phyloP scores from a whole-genome alignment of 441 rosid species.

The Adansonia grandidieri region DNA sequence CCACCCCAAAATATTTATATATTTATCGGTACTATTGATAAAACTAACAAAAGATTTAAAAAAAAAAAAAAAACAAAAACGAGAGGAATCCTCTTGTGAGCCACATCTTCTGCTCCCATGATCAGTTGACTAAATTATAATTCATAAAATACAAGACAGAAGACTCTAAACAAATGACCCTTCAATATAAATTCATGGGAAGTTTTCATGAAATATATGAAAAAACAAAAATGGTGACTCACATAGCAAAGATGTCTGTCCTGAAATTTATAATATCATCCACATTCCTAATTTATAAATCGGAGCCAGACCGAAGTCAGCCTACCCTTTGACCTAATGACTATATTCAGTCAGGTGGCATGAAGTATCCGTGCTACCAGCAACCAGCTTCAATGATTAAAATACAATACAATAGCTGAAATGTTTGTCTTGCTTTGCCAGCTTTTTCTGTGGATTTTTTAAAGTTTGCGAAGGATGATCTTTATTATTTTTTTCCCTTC shows the following conservation, averaged over 20 bases:
- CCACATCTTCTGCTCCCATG: constrained; percentile 19
- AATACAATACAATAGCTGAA: background rate
- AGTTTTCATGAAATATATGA: constrained; percentile 15
- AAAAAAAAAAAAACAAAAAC: background rate
- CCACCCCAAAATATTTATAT: constrained; percentile 19
- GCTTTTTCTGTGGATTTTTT: background rate
- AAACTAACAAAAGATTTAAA: background rate
- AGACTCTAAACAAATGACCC: background rate
- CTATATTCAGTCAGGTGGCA: background rate
- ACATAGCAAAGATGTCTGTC: constrained; percentile 22
- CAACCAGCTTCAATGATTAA: constrained; percentile 2
- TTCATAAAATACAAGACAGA: background rate
- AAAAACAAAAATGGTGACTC: constrained; percentile 18
- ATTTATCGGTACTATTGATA: background rate
- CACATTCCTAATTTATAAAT: background rate
- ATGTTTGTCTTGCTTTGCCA: background rate
- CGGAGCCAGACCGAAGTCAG: constrained; percentile 21
- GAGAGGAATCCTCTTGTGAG: constrained; percentile 35
- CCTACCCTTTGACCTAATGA: constrained; percentile 19
- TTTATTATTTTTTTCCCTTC: background rate
- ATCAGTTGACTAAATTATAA: constrained; percentile 37
- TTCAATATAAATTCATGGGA: constrained; percentile 9
- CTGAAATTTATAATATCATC: background rate
- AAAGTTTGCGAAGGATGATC: background rate
- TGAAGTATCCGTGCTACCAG: constrained; percentile 6